phyloP scores from a whole-genome alignment of 345 rosid genomes.

The Lepidium africanum region DNA sequence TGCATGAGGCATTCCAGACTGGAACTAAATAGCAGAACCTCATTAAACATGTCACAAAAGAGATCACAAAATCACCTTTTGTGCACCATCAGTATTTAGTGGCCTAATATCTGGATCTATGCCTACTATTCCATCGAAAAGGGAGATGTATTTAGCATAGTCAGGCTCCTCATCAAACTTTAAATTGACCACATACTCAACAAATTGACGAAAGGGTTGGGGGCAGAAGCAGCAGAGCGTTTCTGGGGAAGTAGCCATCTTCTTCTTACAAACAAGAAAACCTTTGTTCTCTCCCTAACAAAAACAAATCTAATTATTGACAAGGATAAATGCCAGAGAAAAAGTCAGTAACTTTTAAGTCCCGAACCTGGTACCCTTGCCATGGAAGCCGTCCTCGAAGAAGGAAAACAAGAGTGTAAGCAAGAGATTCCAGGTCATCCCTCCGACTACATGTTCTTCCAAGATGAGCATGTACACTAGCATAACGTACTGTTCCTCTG shows the following conservation, averaged over 20 bases:
- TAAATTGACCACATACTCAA: constrained; percentile 86
- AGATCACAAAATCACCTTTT: constrained; percentile 50
- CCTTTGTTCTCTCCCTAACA: constrained; percentile 93
- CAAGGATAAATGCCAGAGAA: background rate
- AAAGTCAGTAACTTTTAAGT: background rate
- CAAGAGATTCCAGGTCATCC: constrained; percentile 96
- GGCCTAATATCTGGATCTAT: constrained; percentile 95
- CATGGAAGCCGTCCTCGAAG: constrained; percentile 96
- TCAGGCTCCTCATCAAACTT: constrained; percentile 96
- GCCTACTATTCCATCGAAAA: constrained; percentile 86
- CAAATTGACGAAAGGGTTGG: constrained; percentile 77
- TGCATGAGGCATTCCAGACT: background rate
- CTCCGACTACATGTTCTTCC: constrained; percentile 96
- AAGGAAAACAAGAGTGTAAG: constrained; percentile 94
- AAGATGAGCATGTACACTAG: constrained; percentile 97
- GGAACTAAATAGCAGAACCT: background rate
- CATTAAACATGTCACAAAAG: background rate
- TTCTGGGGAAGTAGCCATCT: constrained; percentile 97
- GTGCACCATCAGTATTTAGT: constrained; percentile 95
- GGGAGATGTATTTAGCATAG: constrained; percentile 87
- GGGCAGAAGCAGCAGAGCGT: constrained; percentile 86
- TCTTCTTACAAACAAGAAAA: constrained; percentile 92
- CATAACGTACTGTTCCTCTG: constrained; percentile 97
- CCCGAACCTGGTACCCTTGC: constrained; percentile 92
- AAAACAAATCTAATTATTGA: constrained; percentile 16